Percentiles rank a stretch among this genome's conserved stretches.
Evolutionary conservation across 306 rosid genomes (phyloP).

Genomic region (Urtica urens): DNA sequence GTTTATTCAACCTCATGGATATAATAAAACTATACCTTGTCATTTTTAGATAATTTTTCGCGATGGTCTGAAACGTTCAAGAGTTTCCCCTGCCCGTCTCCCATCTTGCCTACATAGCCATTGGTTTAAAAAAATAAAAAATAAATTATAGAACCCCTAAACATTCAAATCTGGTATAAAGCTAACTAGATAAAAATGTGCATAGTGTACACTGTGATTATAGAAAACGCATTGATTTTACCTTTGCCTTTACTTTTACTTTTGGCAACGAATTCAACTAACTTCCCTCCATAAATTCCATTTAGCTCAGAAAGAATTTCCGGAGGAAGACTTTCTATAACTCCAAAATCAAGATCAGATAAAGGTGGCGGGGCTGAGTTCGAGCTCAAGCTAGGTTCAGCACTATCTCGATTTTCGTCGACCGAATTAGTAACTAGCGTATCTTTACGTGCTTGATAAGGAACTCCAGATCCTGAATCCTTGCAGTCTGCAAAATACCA

Average conservation of each 20-base stretch:
- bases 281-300: conserved; percentile 60
- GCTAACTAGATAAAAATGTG: conserved; percentile 13
- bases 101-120: conserved; percentile 26
- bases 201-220: conserved; percentile 10
- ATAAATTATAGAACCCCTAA: conserved; percentile 17
- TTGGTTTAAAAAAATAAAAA: no score
- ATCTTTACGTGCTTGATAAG: conserved; percentile 19
- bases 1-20: background rate
- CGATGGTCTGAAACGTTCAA: conserved; percentile 18
- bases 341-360: conserved; percentile 66
- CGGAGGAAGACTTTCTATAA: conserved; percentile 70
- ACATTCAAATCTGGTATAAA: background rate
- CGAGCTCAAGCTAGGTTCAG: conserved; percentile 28
- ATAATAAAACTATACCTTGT: conserved; percentile 31
- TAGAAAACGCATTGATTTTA: conserved; percentile 16
- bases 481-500: conserved; percentile 30
- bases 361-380: conserved; percentile 57
- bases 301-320: conserved; percentile 73
- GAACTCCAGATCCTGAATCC: conserved; percentile 20
- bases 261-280: conserved; percentile 49
- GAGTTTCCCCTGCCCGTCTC: conserved; percentile 18
- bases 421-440: conserved; percentile 26
- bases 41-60: conserved; percentile 19
- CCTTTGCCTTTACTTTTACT: conserved; percentile 30
- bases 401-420: conserved; percentile 20